A percentile compares a stretch with the other conserved stretches of the same genome.
Conservation (phyloP, 2,329 filamentous ascomycete genomes). For the Pseudocercospora musae region DNA sequence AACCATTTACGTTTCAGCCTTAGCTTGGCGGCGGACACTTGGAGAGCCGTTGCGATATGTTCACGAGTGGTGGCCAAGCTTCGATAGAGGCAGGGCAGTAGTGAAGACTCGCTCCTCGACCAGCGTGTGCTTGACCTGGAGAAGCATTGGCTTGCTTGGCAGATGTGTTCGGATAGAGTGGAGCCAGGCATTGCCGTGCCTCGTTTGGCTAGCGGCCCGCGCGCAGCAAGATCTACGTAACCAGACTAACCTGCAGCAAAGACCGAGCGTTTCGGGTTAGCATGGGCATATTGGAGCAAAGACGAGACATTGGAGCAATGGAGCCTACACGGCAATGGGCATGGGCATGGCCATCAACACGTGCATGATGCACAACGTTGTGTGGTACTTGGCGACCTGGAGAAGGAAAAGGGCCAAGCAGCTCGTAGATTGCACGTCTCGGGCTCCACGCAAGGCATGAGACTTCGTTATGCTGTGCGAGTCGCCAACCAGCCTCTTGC, state of each 20-base stretch:
- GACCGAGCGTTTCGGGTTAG: background rate
- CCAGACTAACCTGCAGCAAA: constrained; percentile 3
- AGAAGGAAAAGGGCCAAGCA: background rate
- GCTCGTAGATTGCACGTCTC: background rate
- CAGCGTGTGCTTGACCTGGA: background rate
- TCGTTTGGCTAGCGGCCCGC: background rate
- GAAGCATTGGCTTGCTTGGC: background rate
- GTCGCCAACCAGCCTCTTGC: background rate
- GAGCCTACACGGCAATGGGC: too few relatives aligned
- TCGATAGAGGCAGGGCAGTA: background rate
- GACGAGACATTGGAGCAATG: background rate
- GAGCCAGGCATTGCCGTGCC: background rate
- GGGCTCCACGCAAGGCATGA: background rate
- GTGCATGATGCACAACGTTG: background rate
- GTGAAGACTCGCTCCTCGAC: background rate
- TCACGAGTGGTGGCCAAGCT: background rate
- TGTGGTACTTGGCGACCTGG: background rate
- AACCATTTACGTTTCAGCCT: constrained; percentile 3
- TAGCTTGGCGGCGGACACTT: constrained; percentile 9
- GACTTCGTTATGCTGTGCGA: background rate
- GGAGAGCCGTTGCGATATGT: constrained; percentile 7
- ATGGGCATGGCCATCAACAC: background rate
- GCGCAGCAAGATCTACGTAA: background rate
- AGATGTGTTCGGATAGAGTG: background rate
- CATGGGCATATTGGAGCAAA: background rate